Evolutionary conservation across 192 early-diverging fungal genomes (phyloP).

Genomic region (Ambispora gerdemannii): DNA sequence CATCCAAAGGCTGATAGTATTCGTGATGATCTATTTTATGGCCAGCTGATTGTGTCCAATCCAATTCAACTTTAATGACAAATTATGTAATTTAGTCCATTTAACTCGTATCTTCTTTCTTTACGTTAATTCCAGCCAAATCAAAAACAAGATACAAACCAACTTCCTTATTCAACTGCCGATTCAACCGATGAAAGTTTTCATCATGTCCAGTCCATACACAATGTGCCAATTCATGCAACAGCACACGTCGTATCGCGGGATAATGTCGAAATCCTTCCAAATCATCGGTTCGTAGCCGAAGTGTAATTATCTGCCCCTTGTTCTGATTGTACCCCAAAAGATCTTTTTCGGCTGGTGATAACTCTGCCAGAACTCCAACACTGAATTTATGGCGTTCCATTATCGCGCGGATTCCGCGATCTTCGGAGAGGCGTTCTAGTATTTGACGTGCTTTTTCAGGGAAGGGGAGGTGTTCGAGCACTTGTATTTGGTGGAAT

Average conservation of each 20-base stretch:
- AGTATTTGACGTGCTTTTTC: slow-evolving; percentile 58
- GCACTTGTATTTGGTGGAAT: slow-evolving; percentile 55
- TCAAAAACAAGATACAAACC: slow-evolving; percentile 27
- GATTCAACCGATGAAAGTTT: slow-evolving; percentile 68
- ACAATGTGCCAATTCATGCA: slow-evolving; percentile 81
- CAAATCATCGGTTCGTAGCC: slow-evolving; percentile 73
- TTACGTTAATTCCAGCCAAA: no score
- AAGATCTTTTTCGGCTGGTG: slow-evolving; percentile 62
- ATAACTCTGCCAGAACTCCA: slow-evolving; percentile 63
- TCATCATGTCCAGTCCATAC: slow-evolving; percentile 68
- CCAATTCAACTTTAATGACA: slow-evolving; percentile 32
- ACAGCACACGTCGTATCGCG: slow-evolving; percentile 60
- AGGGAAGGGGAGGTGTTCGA: slow-evolving; percentile 52
- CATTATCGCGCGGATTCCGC: slow-evolving; percentile 57
- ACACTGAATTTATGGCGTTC: slow-evolving; percentile 63
- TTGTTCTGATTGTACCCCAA: slow-evolving; percentile 69
- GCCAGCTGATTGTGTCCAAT: slow-evolving; percentile 48
- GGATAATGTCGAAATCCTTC: slow-evolving; percentile 74
- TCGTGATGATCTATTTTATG: slow-evolving; percentile 34
- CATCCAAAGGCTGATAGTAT: slow-evolving; percentile 43
- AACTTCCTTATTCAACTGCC: slow-evolving; percentile 69
- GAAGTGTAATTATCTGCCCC: slow-evolving; percentile 68
- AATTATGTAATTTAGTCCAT: no score
- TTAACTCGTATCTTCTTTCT: no score
- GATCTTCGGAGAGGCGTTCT: slow-evolving; percentile 64